Evolutionary conservation across 2,329 filamentous ascomycete genomes (phyloP).

Genomic region (Xylogone sp.): DNA sequence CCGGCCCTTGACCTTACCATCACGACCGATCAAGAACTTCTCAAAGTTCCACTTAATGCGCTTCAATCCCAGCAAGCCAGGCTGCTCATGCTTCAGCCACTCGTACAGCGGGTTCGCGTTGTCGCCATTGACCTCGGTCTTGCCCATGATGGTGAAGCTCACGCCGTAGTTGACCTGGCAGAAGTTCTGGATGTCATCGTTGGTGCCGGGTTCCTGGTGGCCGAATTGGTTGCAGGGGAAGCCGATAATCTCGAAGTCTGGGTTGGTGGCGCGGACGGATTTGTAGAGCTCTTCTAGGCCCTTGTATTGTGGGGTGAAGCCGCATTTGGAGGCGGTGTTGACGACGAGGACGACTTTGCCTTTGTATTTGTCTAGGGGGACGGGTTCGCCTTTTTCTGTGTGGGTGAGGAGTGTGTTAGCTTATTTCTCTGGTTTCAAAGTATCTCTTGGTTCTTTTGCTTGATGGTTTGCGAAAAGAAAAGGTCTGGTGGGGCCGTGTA

Average conservation of each 20-base stretch:
- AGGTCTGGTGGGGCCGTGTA: conserved; percentile 5
- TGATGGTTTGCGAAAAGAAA: no score
- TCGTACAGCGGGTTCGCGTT: conserved; percentile 74
- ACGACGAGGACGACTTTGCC: conserved; percentile 94
- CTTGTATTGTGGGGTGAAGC: conserved; percentile 94
- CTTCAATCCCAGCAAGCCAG: conserved; percentile 85
- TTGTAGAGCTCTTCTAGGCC: conserved; percentile 92
- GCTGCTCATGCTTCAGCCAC: conserved; percentile 70
- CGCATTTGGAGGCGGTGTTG: conserved; percentile 98
- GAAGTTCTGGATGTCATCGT: conserved; percentile 78
- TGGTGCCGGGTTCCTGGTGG: conserved; percentile 74
- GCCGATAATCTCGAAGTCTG: conserved; percentile 82
- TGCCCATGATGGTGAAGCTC: conserved; percentile 83
- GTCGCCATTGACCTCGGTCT: conserved; percentile 91
- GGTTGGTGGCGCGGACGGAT: conserved; percentile 62
- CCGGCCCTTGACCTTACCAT: conserved; percentile 79
- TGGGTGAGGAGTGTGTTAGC: conserved; percentile 10
- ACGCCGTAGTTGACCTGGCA: conserved; percentile 96
- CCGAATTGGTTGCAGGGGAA: conserved; percentile 99
- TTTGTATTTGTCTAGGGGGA: conserved; percentile 67
- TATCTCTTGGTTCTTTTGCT: no score
- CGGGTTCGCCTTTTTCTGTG: conserved; percentile 70
- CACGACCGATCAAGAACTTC: conserved; percentile 86
- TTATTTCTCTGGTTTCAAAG: neutral
- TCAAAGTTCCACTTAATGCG: conserved; percentile 99